These are phyloP conservation scores for Cicer cuneatum DNA, from an alignment of 306 rosid genomes.

Conservation along the genomic window DNA sequence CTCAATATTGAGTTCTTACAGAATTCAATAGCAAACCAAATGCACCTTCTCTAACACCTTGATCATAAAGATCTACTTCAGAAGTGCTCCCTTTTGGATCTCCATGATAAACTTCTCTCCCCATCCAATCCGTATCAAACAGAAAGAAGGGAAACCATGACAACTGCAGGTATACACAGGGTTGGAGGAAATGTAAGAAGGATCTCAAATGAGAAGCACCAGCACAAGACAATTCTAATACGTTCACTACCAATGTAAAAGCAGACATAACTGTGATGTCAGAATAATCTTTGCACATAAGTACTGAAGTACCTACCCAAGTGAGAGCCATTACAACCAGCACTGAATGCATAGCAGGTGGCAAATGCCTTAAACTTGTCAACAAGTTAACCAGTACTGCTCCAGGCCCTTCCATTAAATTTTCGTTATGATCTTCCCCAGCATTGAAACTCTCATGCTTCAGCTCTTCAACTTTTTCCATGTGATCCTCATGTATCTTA, in stretches of 20 bases:
- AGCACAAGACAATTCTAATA: conserved; percentile 27
- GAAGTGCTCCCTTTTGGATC: conserved; percentile 78
- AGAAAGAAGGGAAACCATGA: conserved; percentile 99
- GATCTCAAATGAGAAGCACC: conserved; percentile 42
- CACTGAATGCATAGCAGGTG: conserved; percentile 97
- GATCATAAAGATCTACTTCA: conserved; percentile 68
- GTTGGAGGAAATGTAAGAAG: conserved; percentile 38
- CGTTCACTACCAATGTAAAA: conserved; percentile 38
- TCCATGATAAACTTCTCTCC: conserved; percentile 98
- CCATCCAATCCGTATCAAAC: conserved; percentile 99
- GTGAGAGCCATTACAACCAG: conserved; percentile 96
- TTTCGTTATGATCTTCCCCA: conserved; percentile 62
- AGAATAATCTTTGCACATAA: conserved; percentile 40
- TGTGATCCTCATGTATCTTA: conserved; percentile 44
- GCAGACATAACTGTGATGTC: not conserved
- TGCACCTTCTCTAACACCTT: conserved; percentile 99
- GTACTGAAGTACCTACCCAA: conserved; percentile 68
- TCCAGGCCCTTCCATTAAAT: conserved; percentile 81
- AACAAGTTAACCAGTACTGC: conserved; percentile 89
- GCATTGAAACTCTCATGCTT: conserved; percentile 51
- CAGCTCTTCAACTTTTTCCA: conserved; percentile 50
- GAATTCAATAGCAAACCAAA: conserved; percentile 99
- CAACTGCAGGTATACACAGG: conserved; percentile 58
- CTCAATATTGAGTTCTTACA: conserved; percentile 82
- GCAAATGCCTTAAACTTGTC: conserved; percentile 95